Evolutionary conservation across 2,329 filamentous ascomycete genomes (phyloP).

Genomic region (Trichothecium sympodiale): DNA sequence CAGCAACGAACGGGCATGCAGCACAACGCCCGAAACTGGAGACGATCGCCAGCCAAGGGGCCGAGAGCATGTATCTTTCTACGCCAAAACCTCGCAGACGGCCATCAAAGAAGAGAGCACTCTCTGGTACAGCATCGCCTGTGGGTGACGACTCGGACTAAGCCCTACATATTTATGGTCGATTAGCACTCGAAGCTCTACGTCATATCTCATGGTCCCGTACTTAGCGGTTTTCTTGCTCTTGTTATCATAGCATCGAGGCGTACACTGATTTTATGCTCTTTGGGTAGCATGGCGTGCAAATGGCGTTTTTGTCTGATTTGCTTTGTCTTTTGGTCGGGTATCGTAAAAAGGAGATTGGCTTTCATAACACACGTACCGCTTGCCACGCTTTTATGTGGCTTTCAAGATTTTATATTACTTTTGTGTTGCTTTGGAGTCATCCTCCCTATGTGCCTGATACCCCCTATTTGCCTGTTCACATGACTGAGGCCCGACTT

Average conservation of each 20-base stretch:
- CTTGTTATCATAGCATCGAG: conserved; percentile 10
- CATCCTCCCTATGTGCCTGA: too few relatives aligned
- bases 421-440: background rate
- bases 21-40: conserved; percentile 32
- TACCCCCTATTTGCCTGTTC: too few relatives aligned
- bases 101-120: conserved; percentile 17
- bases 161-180: conserved; percentile 1
- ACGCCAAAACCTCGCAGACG: conserved; percentile 15
- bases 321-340: conserved; percentile 2
- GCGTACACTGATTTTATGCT: conserved; percentile 8
- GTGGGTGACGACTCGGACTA: conserved; percentile 26
- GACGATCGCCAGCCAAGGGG: conserved; percentile 37
- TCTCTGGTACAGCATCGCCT: conserved; percentile 21
- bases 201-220: too few relatives aligned
- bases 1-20: conserved; percentile 15
- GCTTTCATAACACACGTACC: too few relatives aligned
- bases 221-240: conserved; percentile 4
- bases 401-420: background rate
- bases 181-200: too few relatives aligned
- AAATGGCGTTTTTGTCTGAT: conserved; percentile 1
- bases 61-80: conserved; percentile 12
- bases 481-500: too few relatives aligned
- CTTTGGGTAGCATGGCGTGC: conserved; percentile 1
- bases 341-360: too few relatives aligned
- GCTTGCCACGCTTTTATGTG: too few relatives aligned